Conservation (phyloP, 1,284 basidiomycete genomes). For the Rugiboletus extremiorientalis region DNA sequence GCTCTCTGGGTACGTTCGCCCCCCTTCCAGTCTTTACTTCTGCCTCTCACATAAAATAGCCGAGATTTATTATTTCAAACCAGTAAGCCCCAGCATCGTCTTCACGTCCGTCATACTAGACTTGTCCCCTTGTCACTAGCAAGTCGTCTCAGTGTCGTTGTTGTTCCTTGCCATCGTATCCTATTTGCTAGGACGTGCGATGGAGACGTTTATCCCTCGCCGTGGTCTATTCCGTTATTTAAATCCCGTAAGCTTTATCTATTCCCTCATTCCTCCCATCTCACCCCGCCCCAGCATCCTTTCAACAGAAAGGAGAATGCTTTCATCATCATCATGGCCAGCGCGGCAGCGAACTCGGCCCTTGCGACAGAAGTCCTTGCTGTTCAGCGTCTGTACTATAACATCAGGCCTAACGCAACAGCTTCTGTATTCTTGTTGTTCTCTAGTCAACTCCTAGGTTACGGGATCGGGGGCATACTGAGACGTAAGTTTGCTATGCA, state of each 20-base stretch:
- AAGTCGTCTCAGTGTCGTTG: conserved; percentile 50
- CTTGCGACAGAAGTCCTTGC: conserved; percentile 67
- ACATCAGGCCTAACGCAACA: conserved; percentile 52
- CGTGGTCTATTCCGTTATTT: conserved; percentile 50
- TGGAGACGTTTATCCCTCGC: conserved; percentile 48
- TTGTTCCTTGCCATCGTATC: conserved; percentile 52
- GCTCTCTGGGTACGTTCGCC: conserved; percentile 40
- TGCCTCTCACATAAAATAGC: conserved; percentile 22
- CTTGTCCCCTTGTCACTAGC: conserved; percentile 23
- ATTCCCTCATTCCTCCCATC: conserved; percentile 14
- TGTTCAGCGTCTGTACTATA: conserved; percentile 56
- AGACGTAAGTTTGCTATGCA: conserved; percentile 38
- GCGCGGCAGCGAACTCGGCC: conserved; percentile 62
- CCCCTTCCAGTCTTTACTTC: background rate
- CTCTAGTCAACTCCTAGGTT: conserved; percentile 59
- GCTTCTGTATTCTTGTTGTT: conserved; percentile 58
- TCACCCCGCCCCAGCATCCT: conserved; percentile 33
- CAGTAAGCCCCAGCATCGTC: conserved; percentile 22
- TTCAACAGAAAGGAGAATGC: conserved; percentile 56
- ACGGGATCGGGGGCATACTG: conserved; percentile 62
- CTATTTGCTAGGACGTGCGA: conserved; percentile 40
- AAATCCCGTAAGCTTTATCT: conserved; percentile 46
- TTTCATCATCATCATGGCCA: conserved; percentile 66
- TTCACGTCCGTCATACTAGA: background rate
- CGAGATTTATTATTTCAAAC: conserved; percentile 67